Conservation (phyloP, 192 early-diverging fungal genomes). For the Coemansia sp. region DNA sequence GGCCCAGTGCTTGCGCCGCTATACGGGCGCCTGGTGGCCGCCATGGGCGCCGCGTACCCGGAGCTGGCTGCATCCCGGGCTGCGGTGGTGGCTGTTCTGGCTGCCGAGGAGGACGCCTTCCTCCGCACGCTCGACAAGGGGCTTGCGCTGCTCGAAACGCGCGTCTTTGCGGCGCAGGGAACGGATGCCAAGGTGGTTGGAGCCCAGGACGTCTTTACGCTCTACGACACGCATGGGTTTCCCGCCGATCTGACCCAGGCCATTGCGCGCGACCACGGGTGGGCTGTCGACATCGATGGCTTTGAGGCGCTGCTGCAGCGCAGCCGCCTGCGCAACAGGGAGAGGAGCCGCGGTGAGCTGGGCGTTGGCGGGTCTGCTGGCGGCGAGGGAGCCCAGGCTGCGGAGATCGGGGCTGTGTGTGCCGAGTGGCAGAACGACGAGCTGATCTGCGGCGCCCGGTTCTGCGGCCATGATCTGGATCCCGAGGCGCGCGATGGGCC, state of each 20-base stretch:
- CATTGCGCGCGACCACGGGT: slow-evolving; percentile 94
- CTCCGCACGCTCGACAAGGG: slow-evolving; percentile 92
- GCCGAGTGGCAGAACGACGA: slow-evolving; percentile 75
- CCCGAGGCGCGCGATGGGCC: slow-evolving; percentile 68
- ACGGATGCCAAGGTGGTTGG: slow-evolving; percentile 58
- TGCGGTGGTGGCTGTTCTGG: slow-evolving; percentile 83
- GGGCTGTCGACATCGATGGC: slow-evolving; percentile 77
- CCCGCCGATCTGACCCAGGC: slow-evolving; percentile 94
- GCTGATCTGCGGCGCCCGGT: slow-evolving; percentile 67
- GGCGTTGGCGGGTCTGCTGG: not conserved
- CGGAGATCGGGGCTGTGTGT: slow-evolving; percentile 78
- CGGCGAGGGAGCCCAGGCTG: slow-evolving; percentile 8
- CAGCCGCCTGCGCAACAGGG: slow-evolving; percentile 71
- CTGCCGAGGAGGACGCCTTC: slow-evolving; percentile 92
- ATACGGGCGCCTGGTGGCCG: slow-evolving; percentile 83
- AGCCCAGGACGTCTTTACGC: slow-evolving; percentile 87
- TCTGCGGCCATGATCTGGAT: slow-evolving; percentile 75
- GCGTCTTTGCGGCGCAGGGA: slow-evolving; percentile 48
- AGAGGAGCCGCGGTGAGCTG: not conserved
- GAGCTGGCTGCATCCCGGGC: slow-evolving; percentile 75
- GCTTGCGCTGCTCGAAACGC: slow-evolving; percentile 83
- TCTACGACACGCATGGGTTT: slow-evolving; percentile 99
- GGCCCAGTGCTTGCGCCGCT: slow-evolving; percentile 88
- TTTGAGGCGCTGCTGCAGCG: slow-evolving; percentile 77
- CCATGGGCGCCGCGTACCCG: slow-evolving; percentile 92